Percentiles rank a stretch among this genome's conserved stretches.
These are phyloP conservation scores for Iris pallida DNA, from an alignment of 116 monocot species.

Conservation along the genomic window DNA sequence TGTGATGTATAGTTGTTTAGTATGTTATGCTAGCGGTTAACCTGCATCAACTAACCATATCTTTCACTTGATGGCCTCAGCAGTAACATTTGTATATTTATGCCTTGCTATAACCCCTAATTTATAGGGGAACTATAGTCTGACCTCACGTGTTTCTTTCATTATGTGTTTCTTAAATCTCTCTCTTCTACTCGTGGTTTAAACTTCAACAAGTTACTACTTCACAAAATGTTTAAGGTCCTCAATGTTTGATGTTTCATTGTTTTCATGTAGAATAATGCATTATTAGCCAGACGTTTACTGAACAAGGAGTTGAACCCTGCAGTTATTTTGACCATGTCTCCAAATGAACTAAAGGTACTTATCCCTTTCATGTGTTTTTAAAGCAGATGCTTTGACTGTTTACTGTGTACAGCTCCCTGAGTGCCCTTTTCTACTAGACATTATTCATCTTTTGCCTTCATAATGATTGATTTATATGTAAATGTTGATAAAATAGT, in stretches of 20 bases:
- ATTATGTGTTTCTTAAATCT: too few relatives aligned
- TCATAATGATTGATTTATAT: background rate
- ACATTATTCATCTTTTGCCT: background rate
- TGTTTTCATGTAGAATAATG: conserved; percentile 10
- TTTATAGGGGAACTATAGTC: background rate
- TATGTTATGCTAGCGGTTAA: too few relatives aligned
- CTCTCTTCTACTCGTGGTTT: too few relatives aligned
- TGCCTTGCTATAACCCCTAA: too few relatives aligned
- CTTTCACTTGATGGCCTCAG: too few relatives aligned
- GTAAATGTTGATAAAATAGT: too few relatives aligned
- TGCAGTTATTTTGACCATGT: conserved; percentile 69
- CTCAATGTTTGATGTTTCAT: too few relatives aligned
- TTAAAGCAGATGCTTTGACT: background rate
- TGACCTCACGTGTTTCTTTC: background rate
- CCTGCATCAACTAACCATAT: too few relatives aligned
- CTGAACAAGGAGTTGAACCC: conserved; percentile 81
- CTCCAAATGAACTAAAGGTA: conserved; percentile 93
- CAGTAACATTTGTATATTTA: too few relatives aligned
- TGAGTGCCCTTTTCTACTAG: background rate
- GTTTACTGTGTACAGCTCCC: background rate
- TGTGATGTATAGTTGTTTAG: too few relatives aligned
- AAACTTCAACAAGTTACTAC: too few relatives aligned
- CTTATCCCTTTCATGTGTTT: background rate
- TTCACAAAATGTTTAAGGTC: too few relatives aligned
- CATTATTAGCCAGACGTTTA: conserved; percentile 55